Conservation (phyloP, 257 asterid species). For the Plectranthus barbatus region DNA sequence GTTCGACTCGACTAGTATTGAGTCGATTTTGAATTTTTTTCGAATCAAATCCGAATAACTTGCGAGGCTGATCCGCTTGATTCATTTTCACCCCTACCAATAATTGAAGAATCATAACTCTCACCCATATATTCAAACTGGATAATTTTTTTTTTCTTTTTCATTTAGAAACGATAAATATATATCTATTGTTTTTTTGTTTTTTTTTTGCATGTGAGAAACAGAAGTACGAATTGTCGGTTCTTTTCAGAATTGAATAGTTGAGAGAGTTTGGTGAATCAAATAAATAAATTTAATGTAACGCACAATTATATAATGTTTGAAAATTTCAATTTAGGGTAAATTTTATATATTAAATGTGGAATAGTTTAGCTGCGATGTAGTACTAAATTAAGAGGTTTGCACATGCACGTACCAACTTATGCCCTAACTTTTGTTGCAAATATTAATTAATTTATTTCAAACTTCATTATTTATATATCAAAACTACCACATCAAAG, state of each 20-base stretch:
- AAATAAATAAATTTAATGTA: neutral
- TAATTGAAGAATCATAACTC: too few relatives aligned
- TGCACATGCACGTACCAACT: constrained; percentile 22
- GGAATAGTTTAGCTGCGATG: neutral
- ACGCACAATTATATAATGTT: neutral
- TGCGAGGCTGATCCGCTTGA: too few relatives aligned
- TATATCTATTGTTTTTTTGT: too few relatives aligned
- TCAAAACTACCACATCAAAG: constrained; percentile 15
- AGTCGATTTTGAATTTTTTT: too few relatives aligned
- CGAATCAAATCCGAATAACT: too few relatives aligned
- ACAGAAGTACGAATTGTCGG: neutral
- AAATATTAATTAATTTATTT: neutral
- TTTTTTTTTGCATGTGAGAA: neutral
- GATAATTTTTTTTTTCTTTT: too few relatives aligned
- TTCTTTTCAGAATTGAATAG: neutral
- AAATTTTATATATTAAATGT: neutral
- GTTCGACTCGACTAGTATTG: too few relatives aligned
- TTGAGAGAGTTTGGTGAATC: constrained; percentile 13
- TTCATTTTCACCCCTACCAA: too few relatives aligned
- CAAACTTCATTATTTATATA: neutral
- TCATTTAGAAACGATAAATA: neutral
- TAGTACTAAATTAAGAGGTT: neutral
- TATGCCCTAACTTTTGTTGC: neutral
- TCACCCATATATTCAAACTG: too few relatives aligned
- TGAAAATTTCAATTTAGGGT: neutral